Percentiles rank a stretch among this genome's conserved stretches.
Conservation (phyloP, 2,329 filamentous ascomycete species). For the Exophiala sp. region DNA sequence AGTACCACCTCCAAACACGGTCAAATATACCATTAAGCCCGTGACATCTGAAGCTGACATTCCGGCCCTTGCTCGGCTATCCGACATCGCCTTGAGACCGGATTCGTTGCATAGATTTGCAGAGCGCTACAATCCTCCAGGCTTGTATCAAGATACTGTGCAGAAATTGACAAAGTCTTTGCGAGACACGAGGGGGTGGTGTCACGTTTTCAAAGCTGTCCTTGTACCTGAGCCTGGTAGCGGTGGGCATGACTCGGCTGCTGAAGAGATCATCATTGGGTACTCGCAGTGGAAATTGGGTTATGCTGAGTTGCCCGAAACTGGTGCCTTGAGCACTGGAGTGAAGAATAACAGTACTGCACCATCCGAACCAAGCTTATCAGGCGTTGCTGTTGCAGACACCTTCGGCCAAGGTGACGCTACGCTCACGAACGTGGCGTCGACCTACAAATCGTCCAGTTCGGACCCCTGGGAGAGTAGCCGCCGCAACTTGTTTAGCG, state of each 20-base stretch:
- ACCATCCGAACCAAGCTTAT: neutral
- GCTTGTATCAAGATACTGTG: slow-evolving; percentile 11
- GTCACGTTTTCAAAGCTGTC: slow-evolving; percentile 21
- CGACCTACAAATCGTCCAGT: slow-evolving; percentile 9
- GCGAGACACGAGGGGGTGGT: slow-evolving; percentile 2
- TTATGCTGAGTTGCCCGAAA: slow-evolving; percentile 18
- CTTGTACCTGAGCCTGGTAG: neutral
- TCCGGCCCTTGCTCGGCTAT: slow-evolving; percentile 13
- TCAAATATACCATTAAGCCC: slow-evolving; percentile 12
- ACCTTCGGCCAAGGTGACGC: neutral
- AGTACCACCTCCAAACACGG: slow-evolving; percentile 1
- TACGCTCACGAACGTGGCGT: neutral
- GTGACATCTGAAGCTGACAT: slow-evolving; percentile 20
- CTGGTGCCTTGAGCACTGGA: slow-evolving; percentile 17
- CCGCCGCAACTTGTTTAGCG: slow-evolving; percentile 13
- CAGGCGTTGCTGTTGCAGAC: slow-evolving; percentile 6
- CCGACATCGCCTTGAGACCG: slow-evolving; percentile 11
- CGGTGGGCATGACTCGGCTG: neutral
- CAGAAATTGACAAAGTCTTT: slow-evolving; percentile 18
- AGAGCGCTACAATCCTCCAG: slow-evolving; percentile 6
- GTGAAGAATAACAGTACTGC: neutral
- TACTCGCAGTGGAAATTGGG: slow-evolving; percentile 20
- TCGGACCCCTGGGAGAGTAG: slow-evolving; percentile 13
- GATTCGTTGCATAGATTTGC: slow-evolving; percentile 18
- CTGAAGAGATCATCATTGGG: slow-evolving; percentile 19